Evolutionary conservation across 768 basidiomycete genomes (phyloP).

Genomic region (Boletus fagicola): DNA sequence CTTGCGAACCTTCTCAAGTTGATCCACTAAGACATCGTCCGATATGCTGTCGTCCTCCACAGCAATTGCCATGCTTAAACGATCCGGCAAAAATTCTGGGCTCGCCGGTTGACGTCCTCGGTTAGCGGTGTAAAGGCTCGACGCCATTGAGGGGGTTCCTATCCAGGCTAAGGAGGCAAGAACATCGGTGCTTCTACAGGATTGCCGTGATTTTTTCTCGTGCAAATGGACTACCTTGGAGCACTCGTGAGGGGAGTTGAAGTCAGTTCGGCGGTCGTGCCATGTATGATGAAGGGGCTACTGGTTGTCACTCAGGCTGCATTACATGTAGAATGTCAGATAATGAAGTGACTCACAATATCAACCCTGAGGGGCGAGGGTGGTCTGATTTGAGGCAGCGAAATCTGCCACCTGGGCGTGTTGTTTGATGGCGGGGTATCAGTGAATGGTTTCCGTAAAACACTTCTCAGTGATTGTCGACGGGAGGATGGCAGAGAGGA

Average conservation of each 20-base stretch:
- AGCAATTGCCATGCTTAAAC: constrained; percentile 40
- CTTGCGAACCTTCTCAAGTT: constrained; percentile 45
- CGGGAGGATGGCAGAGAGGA: constrained; percentile 1
- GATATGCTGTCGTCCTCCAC: constrained; percentile 50
- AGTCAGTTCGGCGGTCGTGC: constrained; percentile 26
- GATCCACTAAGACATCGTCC: constrained; percentile 49
- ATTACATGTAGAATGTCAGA: neutral
- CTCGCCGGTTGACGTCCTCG: neutral
- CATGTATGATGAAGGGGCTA: constrained; percentile 32
- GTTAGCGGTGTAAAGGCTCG: neutral
- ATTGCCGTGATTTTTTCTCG: constrained; percentile 4
- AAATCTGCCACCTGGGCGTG: neutral
- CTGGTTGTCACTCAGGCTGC: constrained; percentile 15
- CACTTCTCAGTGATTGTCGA: neutral
- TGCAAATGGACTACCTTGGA: neutral
- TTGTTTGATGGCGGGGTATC: neutral
- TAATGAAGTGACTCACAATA: constrained; percentile 20
- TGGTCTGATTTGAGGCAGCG: constrained; percentile 24
- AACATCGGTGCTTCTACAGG: constrained; percentile 23
- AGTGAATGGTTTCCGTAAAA: constrained; percentile 6
- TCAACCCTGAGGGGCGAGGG: constrained; percentile 29
- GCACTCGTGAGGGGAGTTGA: constrained; percentile 3
- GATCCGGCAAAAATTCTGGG: constrained; percentile 1
- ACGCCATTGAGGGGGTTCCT: constrained; percentile 13
- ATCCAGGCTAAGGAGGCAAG: constrained; percentile 37